Percentiles rank a stretch among this genome's conserved stretches.
Conservation (phyloP, 73 alveolate species). For the Paramecium pentaurelia region DNA sequence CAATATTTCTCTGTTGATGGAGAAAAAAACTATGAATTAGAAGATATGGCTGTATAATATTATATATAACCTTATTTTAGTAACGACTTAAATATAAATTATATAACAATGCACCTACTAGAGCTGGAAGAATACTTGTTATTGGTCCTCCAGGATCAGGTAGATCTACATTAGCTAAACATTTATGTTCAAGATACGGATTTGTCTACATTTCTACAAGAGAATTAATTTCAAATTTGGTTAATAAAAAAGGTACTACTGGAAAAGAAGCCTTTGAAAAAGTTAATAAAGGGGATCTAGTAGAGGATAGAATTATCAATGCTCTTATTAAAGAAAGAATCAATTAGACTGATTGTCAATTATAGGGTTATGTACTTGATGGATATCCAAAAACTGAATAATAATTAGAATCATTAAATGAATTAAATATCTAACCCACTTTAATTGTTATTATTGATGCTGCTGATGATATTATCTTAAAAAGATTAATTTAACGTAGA, state of each 20-base stretch:
- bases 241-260: slow-evolving; percentile 72
- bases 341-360: slow-evolving; percentile 80
- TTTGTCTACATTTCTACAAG: slow-evolving; percentile 79
- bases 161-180: slow-evolving; percentile 82
- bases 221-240: slow-evolving; percentile 76
- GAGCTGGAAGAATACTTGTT: slow-evolving; percentile 91
- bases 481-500: slow-evolving; percentile 67
- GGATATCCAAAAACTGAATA: slow-evolving; percentile 88
- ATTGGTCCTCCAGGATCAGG: slow-evolving; percentile 98
- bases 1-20: slow-evolving; percentile 78
- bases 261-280: slow-evolving; percentile 70
- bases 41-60: slow-evolving; percentile 66
- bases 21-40: slow-evolving; percentile 50
- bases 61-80: slow-evolving; percentile 53
- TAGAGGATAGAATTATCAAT: slow-evolving; percentile 82
- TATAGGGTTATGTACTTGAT: slow-evolving; percentile 92
- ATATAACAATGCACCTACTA: slow-evolving; percentile 82
- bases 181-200: slow-evolving; percentile 77
- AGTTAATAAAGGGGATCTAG: slow-evolving; percentile 78
- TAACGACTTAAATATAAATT: slow-evolving; percentile 69
- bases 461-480: slow-evolving; percentile 64
- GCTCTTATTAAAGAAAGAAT: slow-evolving; percentile 81
- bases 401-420: slow-evolving; percentile 78
- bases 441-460: slow-evolving; percentile 76
- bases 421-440: slow-evolving; percentile 78